phyloP scores from a whole-genome alignment of 2,329 filamentous ascomycete species.

The Cladorrhinum sp. region DNA sequence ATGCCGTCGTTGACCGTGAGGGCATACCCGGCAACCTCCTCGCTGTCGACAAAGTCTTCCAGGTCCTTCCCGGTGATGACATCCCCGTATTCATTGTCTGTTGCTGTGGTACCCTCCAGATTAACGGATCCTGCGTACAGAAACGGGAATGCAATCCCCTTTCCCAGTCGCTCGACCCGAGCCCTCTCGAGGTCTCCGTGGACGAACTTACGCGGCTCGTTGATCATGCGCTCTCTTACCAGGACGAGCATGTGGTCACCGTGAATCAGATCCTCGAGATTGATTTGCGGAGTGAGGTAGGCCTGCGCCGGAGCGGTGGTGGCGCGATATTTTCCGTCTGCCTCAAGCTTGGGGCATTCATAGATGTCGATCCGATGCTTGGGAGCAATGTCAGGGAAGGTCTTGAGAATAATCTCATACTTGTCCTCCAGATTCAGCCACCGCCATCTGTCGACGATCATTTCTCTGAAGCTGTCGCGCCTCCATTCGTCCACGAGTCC shows the following conservation, averaged over 20 bases:
- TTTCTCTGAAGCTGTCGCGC: background rate
- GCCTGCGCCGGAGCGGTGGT: background rate
- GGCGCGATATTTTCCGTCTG: background rate
- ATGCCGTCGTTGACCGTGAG: background rate
- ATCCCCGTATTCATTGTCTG: background rate
- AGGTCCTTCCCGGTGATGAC: background rate
- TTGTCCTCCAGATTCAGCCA: background rate
- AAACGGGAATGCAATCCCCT: background rate
- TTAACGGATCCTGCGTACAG: background rate
- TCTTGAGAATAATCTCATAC: background rate
- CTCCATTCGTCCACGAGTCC: background rate
- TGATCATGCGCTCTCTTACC: background rate
- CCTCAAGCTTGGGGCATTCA: background rate
- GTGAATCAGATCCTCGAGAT: background rate
- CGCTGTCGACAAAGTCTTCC: background rate
- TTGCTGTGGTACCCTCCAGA: background rate
- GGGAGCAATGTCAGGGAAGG: background rate
- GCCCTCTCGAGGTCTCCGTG: background rate
- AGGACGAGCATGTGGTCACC: background rate
- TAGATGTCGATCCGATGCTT: background rate
- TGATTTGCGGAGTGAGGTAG: background rate
- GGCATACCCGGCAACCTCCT: background rate
- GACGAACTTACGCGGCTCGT: background rate
- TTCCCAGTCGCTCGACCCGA: background rate
- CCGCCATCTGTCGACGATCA: background rate